Evolutionary conservation across 2,329 filamentous ascomycete species (phyloP), one percentile per base, ranked within the genome.

Genomic region (Trichoderma brevicompactum): DNA sequence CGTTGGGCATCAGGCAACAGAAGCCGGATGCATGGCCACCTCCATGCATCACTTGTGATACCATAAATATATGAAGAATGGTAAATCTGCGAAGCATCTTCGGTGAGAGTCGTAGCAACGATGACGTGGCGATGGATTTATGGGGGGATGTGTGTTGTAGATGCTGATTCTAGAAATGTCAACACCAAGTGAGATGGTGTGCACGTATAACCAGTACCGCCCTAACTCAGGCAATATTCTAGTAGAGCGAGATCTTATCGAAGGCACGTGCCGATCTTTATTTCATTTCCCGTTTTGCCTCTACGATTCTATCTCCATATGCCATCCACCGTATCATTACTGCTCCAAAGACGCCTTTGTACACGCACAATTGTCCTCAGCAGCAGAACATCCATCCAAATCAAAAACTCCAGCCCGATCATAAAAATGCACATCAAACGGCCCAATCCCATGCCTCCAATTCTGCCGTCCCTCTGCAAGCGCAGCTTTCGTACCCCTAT

Each of bases 351-450:
- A 36, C 41, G 3, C n/a, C 10, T 38, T 23, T 7, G 36, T 40
- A 50, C 58, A 61, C 1, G 44, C 44, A 10, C 58, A 61, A 50
- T 41, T 19, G 1, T 50, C 44, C 13, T 50, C 23, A 17, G 7
- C 36, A 15, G 23, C 32, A 48, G 28, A 36, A 49, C 55, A 59
- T 15, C 17, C 55, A n/a, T 48, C 43, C 43, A 48, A 17, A 7
- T 59, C 55, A 17, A 59, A 59, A 5, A 28, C 2, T 7, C 55
- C 55, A 9, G n/a, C 7, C 17, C 41, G 55, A 40, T 59, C 55
- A 40, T 48, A 59, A 7, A 59, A 49, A 59, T 59, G 40, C 44
- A 5, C 17, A n/a, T 59, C 32, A 12, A 5, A n/a, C 34, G 49
- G 49, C 5, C 32, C 7, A 19, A 15, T 28, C 3, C n/a, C 32